Evolutionary conservation across 2,329 filamentous ascomycete species (phyloP).

Genomic region (Neopestalotiopsis sp.): DNA sequence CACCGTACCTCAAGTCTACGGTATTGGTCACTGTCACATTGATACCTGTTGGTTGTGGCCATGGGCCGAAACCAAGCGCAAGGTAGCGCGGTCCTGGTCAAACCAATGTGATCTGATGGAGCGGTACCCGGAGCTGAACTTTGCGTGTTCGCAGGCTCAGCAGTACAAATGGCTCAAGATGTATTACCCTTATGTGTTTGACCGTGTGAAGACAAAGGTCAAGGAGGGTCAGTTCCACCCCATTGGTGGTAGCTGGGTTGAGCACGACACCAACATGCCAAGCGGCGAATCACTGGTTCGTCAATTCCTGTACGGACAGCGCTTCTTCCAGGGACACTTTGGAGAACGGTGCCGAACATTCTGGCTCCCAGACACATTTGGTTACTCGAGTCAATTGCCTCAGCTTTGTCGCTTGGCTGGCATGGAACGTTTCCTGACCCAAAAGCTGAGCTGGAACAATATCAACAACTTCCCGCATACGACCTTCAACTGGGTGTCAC

Average conservation of each 20-base stretch:
- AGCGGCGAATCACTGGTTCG: constrained; percentile 92
- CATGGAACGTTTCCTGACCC: constrained; percentile 96
- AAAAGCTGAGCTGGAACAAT: constrained; percentile 99
- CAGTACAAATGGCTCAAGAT: constrained; percentile 98
- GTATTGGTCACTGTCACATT: constrained; percentile 96
- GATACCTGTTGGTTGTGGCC: constrained; percentile 99
- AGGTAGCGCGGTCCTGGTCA: constrained; percentile 94
- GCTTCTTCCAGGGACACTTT: constrained; percentile 93
- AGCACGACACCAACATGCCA: constrained; percentile 97
- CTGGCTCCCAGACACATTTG: constrained; percentile 98
- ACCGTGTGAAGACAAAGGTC: constrained; percentile 89
- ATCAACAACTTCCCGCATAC: constrained; percentile 99
- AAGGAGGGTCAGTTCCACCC: constrained; percentile 91
- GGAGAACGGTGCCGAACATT: constrained; percentile 89
- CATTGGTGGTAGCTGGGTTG: constrained; percentile 97
- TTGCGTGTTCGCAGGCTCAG: constrained; percentile 91
- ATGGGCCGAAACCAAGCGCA: constrained; percentile 96
- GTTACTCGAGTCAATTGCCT: constrained; percentile 93
- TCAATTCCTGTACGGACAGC: constrained; percentile 94
- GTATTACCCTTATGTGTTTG: constrained; percentile 85
- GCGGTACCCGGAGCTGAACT: constrained; percentile 90
- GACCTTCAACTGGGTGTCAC: constrained; percentile 97
- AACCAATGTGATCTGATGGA: constrained; percentile 97
- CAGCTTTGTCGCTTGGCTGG: constrained; percentile 93
- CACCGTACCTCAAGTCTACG: constrained; percentile 79